Percentiles rank a stretch among this genome's conserved stretches.
Conservation (phyloP, 768 basidiomycete genomes). For the Tulasnella sp. region DNA sequence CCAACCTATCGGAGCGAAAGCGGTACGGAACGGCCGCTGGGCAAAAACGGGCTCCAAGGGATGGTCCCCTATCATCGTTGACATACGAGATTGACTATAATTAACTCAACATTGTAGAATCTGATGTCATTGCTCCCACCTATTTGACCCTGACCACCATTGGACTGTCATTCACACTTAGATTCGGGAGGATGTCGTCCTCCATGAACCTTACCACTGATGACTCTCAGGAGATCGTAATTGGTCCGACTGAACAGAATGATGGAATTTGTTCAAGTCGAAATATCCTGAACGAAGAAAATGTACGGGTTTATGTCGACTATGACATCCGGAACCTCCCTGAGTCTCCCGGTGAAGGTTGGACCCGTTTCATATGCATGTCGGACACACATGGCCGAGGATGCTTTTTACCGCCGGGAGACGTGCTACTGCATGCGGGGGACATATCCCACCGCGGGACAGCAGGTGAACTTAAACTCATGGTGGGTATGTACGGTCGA, state of each 20-base stretch:
- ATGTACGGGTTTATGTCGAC: too few relatives aligned
- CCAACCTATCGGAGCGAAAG: conserved; percentile 13
- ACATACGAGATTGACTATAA: conserved; percentile 12
- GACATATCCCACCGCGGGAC: too few relatives aligned
- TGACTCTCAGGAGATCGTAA: background rate
- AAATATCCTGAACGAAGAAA: background rate
- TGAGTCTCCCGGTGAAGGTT: too few relatives aligned
- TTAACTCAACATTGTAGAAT: background rate
- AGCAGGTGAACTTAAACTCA: too few relatives aligned
- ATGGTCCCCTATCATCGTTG: conserved; percentile 25
- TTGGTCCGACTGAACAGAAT: background rate
- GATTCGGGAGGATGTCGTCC: background rate
- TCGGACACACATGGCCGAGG: too few relatives aligned
- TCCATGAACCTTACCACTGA: background rate
- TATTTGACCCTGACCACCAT: background rate
- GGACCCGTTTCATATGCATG: too few relatives aligned
- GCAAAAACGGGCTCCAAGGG: background rate
- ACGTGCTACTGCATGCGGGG: too few relatives aligned
- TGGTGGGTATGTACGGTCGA: too few relatives aligned
- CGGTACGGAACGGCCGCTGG: background rate
- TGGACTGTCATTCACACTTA: background rate
- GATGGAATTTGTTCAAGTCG: background rate
- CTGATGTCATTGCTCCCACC: background rate
- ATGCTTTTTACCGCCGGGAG: too few relatives aligned
- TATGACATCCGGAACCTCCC: too few relatives aligned